Conservation (phyloP, 441 rosid genomes). For the Raphanus hybrid region DNA sequence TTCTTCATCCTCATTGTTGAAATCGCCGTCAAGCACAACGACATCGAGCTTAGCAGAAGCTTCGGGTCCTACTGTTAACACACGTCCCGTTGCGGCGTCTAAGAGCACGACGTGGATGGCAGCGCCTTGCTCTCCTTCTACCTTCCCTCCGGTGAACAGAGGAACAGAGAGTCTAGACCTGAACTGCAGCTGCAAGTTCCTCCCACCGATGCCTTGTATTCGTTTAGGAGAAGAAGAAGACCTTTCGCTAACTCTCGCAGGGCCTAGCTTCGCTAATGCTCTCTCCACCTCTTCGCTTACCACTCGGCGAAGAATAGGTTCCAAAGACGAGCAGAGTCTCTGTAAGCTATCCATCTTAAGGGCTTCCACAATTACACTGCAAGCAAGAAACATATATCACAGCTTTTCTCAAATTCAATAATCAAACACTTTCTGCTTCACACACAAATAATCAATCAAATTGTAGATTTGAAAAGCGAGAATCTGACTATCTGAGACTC, state of each 20-base stretch:
- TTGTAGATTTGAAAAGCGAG: not conserved
- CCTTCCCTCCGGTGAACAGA: slow-evolving; percentile 87
- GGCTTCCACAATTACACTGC: slow-evolving; percentile 93
- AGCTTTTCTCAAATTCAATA: slow-evolving; percentile 21
- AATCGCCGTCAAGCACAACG: slow-evolving; percentile 91
- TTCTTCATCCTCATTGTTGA: slow-evolving; percentile 76
- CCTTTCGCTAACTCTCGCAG: slow-evolving; percentile 69
- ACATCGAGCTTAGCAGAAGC: slow-evolving; percentile 69
- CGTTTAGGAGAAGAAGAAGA: slow-evolving; percentile 77
- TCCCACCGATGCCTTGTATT: slow-evolving; percentile 75
- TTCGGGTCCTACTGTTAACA: slow-evolving; percentile 76
- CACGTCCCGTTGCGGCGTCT: slow-evolving; percentile 63
- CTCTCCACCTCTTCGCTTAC: slow-evolving; percentile 97
- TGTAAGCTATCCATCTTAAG: slow-evolving; percentile 89
- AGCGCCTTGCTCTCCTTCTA: slow-evolving; percentile 91
- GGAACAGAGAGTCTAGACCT: slow-evolving; percentile 82
- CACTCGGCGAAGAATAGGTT: slow-evolving; percentile 89
- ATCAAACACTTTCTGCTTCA: not conserved
- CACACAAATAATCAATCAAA: not conserved
- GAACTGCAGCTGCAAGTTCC: slow-evolving; percentile 79
- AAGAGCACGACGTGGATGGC: slow-evolving; percentile 71
- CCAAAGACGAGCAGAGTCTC: slow-evolving; percentile 87
- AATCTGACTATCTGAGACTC: not conserved
- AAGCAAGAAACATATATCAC: slow-evolving; percentile 33
- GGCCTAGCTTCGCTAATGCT: slow-evolving; percentile 81